phyloP scores from a whole-genome alignment of 2,329 filamentous ascomycete species.

The Ceratocystis alfenasii region DNA sequence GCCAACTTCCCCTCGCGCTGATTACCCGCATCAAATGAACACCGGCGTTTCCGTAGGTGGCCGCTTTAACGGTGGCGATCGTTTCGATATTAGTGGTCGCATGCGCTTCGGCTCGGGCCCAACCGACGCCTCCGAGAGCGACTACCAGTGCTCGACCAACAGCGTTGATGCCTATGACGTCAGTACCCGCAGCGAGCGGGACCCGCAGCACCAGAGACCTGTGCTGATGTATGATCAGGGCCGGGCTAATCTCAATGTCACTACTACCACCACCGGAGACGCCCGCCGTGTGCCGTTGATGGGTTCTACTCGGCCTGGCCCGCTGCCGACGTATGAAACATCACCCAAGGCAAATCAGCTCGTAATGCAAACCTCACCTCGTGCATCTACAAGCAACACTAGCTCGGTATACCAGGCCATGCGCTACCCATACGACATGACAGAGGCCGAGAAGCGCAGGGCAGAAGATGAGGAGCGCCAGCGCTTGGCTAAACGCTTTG shows the following conservation, averaged over 20 bases:
- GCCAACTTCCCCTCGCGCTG: not conserved
- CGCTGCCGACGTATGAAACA: not conserved
- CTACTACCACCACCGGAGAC: not conserved
- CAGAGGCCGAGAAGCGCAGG: not conserved
- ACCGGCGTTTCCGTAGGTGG: not conserved
- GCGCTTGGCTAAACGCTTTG: slow-evolving; percentile 5
- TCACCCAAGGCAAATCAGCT: slow-evolving; percentile 1
- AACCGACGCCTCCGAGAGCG: not conserved
- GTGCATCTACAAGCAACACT: not conserved
- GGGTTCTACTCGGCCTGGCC: not conserved
- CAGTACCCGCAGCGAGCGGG: not conserved
- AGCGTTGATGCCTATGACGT: not conserved
- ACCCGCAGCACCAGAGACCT: slow-evolving; percentile 12
- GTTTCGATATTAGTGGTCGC: slow-evolving; percentile 1
- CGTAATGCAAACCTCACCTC: not conserved
- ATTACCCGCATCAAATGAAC: not conserved
- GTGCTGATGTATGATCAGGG: slow-evolving; percentile 13
- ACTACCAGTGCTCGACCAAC: not conserved
- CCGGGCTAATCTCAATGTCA: slow-evolving; percentile 11
- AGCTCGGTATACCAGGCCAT: not conserved
- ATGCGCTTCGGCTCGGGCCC: not conserved
- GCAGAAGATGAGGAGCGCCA: not conserved
- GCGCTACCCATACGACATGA: not conserved
- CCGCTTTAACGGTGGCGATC: not conserved
- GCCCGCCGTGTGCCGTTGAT: not conserved